Evolutionary conservation across 768 basidiomycete species (phyloP), one percentile per base, ranked within the genome.

Genomic region (Hygrocybe coccinea): DNA sequence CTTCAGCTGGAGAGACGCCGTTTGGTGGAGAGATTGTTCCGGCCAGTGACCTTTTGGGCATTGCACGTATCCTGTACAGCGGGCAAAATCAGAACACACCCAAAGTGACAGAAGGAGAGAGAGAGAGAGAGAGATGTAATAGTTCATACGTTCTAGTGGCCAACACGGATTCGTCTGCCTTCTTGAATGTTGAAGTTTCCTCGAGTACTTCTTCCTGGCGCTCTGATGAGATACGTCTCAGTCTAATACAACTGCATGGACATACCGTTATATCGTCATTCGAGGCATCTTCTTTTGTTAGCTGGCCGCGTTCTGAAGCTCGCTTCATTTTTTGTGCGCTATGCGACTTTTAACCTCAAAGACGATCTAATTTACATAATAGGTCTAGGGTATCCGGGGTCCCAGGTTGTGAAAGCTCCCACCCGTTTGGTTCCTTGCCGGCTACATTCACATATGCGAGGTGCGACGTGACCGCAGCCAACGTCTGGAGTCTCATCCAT

Each of bases 111-210:
- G 29, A 24, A 25, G 52, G 24, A 22, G 9, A 9, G 38, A 22
- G n/a, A 3, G 1, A 4, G 36, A n/a, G 46, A 39, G 33, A 34
- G 57, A 21, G 46, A n/a, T 15, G 37, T 36, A n/a, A 12, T 15
- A 48, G 54, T 34, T 70, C 84, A 45, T 63, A 89, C 87, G 71
- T 74, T 76, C 88, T 75, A 25, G 62, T 74, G 33, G 79, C 79
- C 34, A 90, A 69, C 34, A 72, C 67, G 29, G 73, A 63, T 19
- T 85, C 82, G 59, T 84, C 80, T 48, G 89, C 88, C 67, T 77
- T 83, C 59, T 74, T 73, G 63, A 89, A 80, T 47, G 78, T 72
- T 41, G 66, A 65, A 44, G 62, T 66, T 47, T 68, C 68, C 52
- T 64, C 67, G 52, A 68, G 67, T 52, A 67, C 69, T 65, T 81